A percentile compares a stretch with the other conserved stretches of the same genome.
Conservation (phyloP, 345 rosid species). For the Populus tremula region DNA sequence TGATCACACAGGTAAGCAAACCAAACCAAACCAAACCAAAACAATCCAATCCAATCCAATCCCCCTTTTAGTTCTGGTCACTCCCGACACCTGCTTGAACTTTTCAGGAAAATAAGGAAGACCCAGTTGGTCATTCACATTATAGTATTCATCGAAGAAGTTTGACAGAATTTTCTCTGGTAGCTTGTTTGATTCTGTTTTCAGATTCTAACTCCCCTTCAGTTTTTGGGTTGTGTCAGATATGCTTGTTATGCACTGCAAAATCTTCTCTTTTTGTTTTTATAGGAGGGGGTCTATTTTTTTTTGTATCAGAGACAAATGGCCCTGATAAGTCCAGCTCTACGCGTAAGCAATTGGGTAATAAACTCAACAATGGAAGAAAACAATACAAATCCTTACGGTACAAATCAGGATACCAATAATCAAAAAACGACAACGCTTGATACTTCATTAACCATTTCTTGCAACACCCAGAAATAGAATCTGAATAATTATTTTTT, state of each 20-base stretch:
- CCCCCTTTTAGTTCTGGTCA: neutral
- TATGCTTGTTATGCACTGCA: conserved; percentile 13
- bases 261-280: conserved; percentile 24
- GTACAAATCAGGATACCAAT: conserved; percentile 34
- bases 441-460: conserved; percentile 28
- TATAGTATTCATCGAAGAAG: conserved; percentile 26
- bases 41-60: neutral
- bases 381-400: conserved; percentile 3
- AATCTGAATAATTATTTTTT: neutral
- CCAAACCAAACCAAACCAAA: neutral
- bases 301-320: conserved; percentile 20
- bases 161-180: conserved; percentile 20
- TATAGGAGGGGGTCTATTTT: neutral
- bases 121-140: conserved; percentile 17
- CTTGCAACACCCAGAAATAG: conserved; percentile 26
- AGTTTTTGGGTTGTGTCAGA: conserved; percentile 26
- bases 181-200: conserved; percentile 25
- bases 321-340: conserved; percentile 22
- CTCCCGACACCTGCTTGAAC: neutral
- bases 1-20: neutral
- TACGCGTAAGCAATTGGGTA: conserved; percentile 19
- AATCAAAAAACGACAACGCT: conserved; percentile 36
- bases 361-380: neutral
- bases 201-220: conserved; percentile 28
- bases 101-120: conserved; percentile 6